A percentile compares a stretch with the other conserved stretches of the same genome.
phyloP scores from a whole-genome alignment of 208 protist genomes.

The Leptomonas pyrrhocoris region DNA sequence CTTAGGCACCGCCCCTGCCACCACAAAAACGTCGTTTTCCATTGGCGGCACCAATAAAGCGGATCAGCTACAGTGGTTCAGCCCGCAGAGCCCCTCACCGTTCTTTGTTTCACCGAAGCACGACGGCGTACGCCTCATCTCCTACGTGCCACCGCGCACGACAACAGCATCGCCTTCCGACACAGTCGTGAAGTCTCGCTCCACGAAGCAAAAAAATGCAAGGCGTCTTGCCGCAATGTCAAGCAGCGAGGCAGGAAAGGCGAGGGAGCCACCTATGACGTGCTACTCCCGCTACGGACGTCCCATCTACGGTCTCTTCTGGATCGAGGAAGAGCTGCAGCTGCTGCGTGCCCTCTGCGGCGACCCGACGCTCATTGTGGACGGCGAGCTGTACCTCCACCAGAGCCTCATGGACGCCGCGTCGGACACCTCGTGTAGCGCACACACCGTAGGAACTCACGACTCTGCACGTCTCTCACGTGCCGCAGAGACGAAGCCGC shows the following conservation, averaged over 20 bases:
- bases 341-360: constrained; percentile 69
- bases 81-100: constrained; percentile 16
- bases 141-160: constrained; percentile 46
- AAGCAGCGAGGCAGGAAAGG: too few relatives aligned
- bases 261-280: constrained; percentile 31
- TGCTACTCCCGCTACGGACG: constrained; percentile 85
- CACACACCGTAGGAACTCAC: neutral
- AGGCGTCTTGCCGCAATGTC: neutral
- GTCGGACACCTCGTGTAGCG: neutral
- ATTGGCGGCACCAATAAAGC: constrained; percentile 1
- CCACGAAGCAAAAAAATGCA: neutral
- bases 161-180: neutral
- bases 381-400: constrained; percentile 90
- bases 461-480: neutral
- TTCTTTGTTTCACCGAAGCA: constrained; percentile 91
- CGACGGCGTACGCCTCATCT: constrained; percentile 83
- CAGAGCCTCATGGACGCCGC: constrained; percentile 19
- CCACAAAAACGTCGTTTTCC: neutral
- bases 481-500: neutral
- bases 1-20: neutral
- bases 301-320: constrained; percentile 77
- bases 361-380: constrained; percentile 70
- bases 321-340: constrained; percentile 84
- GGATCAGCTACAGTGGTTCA: constrained; percentile 46
- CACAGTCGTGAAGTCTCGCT: neutral